Base-by-base conservation (phyloP, 2,329 filamentous ascomycete genomes). In the Phialophora tarda region DNA sequence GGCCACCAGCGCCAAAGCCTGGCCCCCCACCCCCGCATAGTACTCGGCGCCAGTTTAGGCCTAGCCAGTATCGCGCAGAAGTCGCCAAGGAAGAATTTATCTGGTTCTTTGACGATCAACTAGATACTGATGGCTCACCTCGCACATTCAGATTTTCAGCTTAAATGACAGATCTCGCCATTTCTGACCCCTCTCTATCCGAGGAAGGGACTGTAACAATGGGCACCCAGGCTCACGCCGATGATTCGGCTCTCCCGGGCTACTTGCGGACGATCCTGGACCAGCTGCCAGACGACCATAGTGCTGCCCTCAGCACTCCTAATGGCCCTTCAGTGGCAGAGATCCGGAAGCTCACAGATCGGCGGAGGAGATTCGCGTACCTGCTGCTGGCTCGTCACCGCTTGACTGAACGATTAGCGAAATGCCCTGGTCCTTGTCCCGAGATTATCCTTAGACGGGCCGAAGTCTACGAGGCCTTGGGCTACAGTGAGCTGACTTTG, bases 401-500 rank as follows among this genome's bases (percentile, higher is more conserved):
- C 23, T 47, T 68, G 23, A 71, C 69, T 10, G 44, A 60, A 34
- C 53, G 30, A 3, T 41, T 69, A 11, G 64, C 53, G n/a, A 32
- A 64, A n/a, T 54, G 59, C 59, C 64, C 56, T 4, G 59, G 64
- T 23, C 59, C 65, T 5, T 65, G 63, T 44, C 70, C 70, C 12
- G 63, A 69, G 12, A 44, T 71, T 23, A 62, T 73, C 17, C 74
- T 82, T 12, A 72, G 76, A 30, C 87, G 93, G 34, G 92, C 92
- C 26, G 80, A 85, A 38, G 82, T 90, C 50, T 88, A 97, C 77
- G 85, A 88, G 17, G 82, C 87, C 54, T 83, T 97, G 55, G 91
- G 88, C 44, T 98, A 97, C 77, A 92, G 92, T 0, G 95, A 99
- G 77, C 86, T 99, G 47, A 93, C 93, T 4, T 89, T 90, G 11